These are phyloP conservation scores for Erysimum cheiranthoides DNA, from an alignment of 345 rosid genomes.

Conservation along the genomic window DNA sequence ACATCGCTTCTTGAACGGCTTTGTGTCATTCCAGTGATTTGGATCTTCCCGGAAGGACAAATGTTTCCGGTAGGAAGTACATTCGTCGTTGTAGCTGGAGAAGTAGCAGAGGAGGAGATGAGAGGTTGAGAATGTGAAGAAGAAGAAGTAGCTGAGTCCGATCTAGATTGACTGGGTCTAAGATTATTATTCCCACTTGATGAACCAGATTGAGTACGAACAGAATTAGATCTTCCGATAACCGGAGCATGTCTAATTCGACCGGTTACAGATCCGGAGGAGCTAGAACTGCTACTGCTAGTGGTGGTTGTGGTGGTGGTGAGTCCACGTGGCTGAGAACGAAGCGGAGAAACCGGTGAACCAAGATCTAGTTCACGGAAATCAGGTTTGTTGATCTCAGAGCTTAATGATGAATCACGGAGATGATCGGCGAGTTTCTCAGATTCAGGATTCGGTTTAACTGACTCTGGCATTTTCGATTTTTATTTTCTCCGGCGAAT, in stretches of 20 bases:
- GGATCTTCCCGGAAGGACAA: constrained; percentile 81
- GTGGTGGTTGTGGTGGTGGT: constrained; percentile 52
- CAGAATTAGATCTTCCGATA: constrained; percentile 55
- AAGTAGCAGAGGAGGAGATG: constrained; percentile 66
- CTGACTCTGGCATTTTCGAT: constrained; percentile 64
- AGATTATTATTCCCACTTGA: constrained; percentile 46
- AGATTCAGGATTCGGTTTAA: constrained; percentile 52
- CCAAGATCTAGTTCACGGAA: constrained; percentile 95
- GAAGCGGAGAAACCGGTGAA: constrained; percentile 93
- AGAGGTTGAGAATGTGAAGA: constrained; percentile 51
- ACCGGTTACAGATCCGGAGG: constrained; percentile 86
- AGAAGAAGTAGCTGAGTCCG: constrained; percentile 59
- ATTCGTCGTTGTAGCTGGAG: constrained; percentile 52
- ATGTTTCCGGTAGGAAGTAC: constrained; percentile 90
- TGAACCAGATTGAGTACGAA: constrained; percentile 31
- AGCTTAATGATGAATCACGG: constrained; percentile 62
- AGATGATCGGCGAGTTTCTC: constrained; percentile 57
- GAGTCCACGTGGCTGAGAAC: constrained; percentile 58
- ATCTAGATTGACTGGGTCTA: constrained; percentile 61
- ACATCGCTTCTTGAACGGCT: constrained; percentile 73
- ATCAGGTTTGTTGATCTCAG: constrained; percentile 88
- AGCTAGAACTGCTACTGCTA: constrained; percentile 49
- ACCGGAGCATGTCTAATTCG: constrained; percentile 46
- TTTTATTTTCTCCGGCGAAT: neutral
- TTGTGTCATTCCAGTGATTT: constrained; percentile 68